A percentile compares a stretch with the other conserved stretches of the same genome.
These are phyloP conservation scores for Tephrocybe sp. DNA, from an alignment of 768 basidiomycete species.

Conservation along the genomic window DNA sequence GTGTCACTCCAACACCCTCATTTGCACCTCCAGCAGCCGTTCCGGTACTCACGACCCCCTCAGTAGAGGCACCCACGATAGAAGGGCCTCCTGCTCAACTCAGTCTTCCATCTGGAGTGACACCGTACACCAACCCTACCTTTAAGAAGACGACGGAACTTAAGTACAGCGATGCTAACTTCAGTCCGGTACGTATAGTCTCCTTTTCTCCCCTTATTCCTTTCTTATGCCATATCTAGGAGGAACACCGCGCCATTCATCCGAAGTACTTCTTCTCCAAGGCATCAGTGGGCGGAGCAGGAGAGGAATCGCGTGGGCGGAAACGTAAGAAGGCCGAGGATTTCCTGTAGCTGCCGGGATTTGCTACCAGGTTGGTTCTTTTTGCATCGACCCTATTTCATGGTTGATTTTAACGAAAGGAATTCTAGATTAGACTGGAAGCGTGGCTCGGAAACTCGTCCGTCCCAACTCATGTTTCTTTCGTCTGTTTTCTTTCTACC, in stretches of 20 bases:
- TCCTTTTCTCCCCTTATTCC: neutral
- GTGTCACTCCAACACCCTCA: conserved; percentile 15
- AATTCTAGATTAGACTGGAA: neutral
- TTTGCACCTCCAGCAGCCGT: conserved; percentile 15
- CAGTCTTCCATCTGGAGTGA: conserved; percentile 52
- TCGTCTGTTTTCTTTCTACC: conserved; percentile 1
- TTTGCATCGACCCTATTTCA: neutral
- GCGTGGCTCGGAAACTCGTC: conserved; percentile 23
- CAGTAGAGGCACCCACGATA: conserved; percentile 8
- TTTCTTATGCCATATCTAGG: conserved; percentile 38
- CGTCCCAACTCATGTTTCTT: conserved; percentile 23
- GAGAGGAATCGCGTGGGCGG: conserved; percentile 71
- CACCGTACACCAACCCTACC: conserved; percentile 64
- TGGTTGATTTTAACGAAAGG: neutral
- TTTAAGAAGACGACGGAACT: conserved; percentile 76
- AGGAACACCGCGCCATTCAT: conserved; percentile 71
- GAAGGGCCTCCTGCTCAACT: conserved; percentile 26
- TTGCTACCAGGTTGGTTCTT: neutral
- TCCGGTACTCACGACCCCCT: conserved; percentile 17
- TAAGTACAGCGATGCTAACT: conserved; percentile 75
- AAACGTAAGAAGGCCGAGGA: conserved; percentile 88
- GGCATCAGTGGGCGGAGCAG: conserved; percentile 29
- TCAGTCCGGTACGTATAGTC: conserved; percentile 58
- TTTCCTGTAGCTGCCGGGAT: conserved; percentile 47
- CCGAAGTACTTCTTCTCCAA: conserved; percentile 58